Base-by-base conservation (phyloP, 139 green algal species). In the Closterium sp. region DNA sequence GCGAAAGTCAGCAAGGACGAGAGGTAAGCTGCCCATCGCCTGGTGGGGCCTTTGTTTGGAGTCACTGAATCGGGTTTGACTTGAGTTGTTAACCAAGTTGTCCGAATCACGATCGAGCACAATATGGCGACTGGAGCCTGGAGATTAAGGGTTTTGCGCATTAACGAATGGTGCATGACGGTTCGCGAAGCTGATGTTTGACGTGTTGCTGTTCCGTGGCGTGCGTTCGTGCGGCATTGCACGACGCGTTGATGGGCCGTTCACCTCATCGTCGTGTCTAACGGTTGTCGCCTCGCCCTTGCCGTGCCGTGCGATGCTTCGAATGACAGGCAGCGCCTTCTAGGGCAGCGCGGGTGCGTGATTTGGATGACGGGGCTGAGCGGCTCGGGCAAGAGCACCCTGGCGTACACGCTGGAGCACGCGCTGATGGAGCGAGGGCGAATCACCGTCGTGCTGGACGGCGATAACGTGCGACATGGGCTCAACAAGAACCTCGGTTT, bases 401-500 rank as follows among this genome's bases (percentile, higher is more conserved):
- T 95, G 22, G 97, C 96, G 29, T 97, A 95, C 91, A 97, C 96
- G 13, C 92, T 97, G 28, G 97, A 98, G 94, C 96, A 99, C 95
- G 88, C 97, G 95, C 29, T 97, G 93, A 11, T 96, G 92, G 94
- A 97, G 94, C 87, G 98, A 22, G 97, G 97, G 34, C 97, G 97
- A 31, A 30, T 97, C 1, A 97, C 96, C 1, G 95, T 96, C 7
- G 94, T 98, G 32, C 94, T 99, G 89, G 98, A 99, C 90, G 98
- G 98, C 9, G 98, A 99, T 94, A 99, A 99, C 94, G 94, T 99
- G 27, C 96, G 98, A 1, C 97, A 99, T 90, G 98, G 98, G 27
- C 96, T 99, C 32, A 98, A 98, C 95, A 97, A 95, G 50, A 98
- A 99, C 95, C 94, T 99, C 19, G 97, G 97, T 28, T 99, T 99